phyloP scores from a whole-genome alignment of 179 eudicot genomes.

The Spinacia oleracea region DNA sequence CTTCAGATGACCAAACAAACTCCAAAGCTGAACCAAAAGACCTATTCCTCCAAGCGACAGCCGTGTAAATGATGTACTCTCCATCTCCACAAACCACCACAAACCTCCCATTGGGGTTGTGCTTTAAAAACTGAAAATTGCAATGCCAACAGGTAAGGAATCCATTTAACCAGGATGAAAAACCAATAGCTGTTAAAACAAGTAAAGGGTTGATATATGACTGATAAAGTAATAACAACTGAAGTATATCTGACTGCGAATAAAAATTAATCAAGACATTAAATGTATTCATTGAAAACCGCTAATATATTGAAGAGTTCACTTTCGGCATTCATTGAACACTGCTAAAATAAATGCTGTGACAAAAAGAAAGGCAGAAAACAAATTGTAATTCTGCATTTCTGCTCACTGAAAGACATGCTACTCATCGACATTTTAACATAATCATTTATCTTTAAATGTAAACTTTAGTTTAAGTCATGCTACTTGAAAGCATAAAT shows the following conservation, averaged over 20 bases:
- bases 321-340: background rate
- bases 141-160: slow-evolving; percentile 17
- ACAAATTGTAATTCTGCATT: no score
- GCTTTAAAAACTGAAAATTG: slow-evolving; percentile 66
- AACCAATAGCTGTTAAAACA: background rate
- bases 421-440: no score
- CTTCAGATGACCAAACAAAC: slow-evolving; percentile 93
- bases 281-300: background rate
- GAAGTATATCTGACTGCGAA: background rate
- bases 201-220: background rate
- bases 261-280: background rate
- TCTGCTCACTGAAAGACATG: no score
- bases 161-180: background rate
- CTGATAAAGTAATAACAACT: background rate
- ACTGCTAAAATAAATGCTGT: background rate
- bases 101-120: slow-evolving; percentile 96
- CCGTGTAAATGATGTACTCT: slow-evolving; percentile 89
- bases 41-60: slow-evolving; percentile 98
- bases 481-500: slow-evolving; percentile 2
- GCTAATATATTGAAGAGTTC: background rate
- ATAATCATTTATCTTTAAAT: background rate
- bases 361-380: background rate
- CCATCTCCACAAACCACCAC: slow-evolving; percentile 99
- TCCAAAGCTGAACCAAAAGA: slow-evolving; percentile 97
- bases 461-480: slow-evolving; percentile 10